Evolutionary conservation across 2,329 filamentous ascomycete genomes (phyloP), one percentile per base, ranked within the genome.

Genomic region (Alternaria sp.): DNA sequence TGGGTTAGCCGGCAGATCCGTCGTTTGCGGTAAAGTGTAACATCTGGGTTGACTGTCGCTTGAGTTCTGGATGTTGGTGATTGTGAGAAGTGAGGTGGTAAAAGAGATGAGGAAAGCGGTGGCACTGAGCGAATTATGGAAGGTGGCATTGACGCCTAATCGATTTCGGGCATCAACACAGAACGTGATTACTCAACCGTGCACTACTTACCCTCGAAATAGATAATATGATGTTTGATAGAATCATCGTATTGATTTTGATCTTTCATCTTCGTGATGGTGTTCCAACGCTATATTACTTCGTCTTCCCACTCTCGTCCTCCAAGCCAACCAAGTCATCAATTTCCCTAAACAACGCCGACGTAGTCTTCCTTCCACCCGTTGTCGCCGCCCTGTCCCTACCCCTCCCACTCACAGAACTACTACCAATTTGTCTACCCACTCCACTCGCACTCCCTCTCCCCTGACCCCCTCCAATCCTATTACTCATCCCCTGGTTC

Each of bases 331-430:
- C 65, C 6, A 77, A 53, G 12, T 75, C 68, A 44, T 76, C 75
- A n/a, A 78, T 67, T 43, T 78, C 74, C 11, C 68, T 69, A 30
- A 70, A 69, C 7, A 76, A 45, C n/a, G 61, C 66, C 5, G 75
- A 78, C 8, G 65, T 76, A 5, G 70, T 77, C 28, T 71, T 73
- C 6, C 65, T 18, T 18, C 2, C 37, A 41, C 37, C 37, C 2
- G 15, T 41, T 2, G 15, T 18, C 2, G 1, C 37, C 2, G 37
- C 37, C 0, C 3, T 41, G 0, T 8, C 15, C 20, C 55, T 11
- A 23, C 28, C 23, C 55, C 33, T 14, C 41, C 60, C 43, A 47
- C 50, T 11, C 20, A 5, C 30, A 25, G 53, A 3, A 23, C 23
- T 12, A 44, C 30, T 9, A 33, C 28, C 25, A 30, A n/a, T 12